Conservation (phyloP, 305 asterid species). For the Fraxinus albicans region DNA sequence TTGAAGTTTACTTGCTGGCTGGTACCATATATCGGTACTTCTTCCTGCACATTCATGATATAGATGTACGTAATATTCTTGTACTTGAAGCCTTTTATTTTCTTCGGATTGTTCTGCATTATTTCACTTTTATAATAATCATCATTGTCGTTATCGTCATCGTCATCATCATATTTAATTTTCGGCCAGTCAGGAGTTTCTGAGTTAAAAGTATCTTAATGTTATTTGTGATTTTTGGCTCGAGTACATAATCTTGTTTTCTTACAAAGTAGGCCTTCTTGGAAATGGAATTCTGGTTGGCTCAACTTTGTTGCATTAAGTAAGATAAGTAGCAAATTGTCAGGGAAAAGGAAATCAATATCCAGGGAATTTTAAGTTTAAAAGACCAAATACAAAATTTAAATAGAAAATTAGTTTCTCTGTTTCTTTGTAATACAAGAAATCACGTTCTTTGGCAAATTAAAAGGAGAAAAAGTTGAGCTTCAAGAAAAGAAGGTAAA, state of each 20-base stretch:
- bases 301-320: background rate
- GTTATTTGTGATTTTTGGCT: background rate
- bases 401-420: background rate
- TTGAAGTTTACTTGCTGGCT: conserved; percentile 75
- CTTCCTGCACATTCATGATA: conserved; percentile 75
- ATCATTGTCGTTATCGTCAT: background rate
- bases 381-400: background rate
- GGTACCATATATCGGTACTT: conserved; percentile 77
- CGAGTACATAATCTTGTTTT: background rate
- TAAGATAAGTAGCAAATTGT: background rate
- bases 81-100: background rate
- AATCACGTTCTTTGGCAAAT: background rate
- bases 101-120: background rate
- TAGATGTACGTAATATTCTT: conserved; percentile 66
- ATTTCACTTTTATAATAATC: background rate
- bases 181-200: background rate
- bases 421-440: background rate
- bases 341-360: background rate
- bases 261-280: no score
- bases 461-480: background rate
- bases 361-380: background rate
- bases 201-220: no score
- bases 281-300: no score
- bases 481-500: background rate
- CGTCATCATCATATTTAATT: background rate